phyloP scores from a whole-genome alignment of 1,139 yeast species.

The Williopsis jadinii region DNA sequence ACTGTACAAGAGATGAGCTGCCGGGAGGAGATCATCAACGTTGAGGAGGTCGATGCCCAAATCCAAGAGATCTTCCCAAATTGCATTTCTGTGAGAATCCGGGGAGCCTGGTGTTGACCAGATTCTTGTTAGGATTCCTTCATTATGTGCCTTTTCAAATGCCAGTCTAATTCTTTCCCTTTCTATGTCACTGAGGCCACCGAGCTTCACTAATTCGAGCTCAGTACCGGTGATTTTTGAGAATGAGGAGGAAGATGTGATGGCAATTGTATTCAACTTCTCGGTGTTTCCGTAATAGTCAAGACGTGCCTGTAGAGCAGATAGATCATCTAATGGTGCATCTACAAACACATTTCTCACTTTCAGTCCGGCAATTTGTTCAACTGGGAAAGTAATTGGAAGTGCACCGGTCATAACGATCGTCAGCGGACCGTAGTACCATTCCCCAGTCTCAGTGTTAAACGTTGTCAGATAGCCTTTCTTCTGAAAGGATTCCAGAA shows the following conservation, averaged over 20 bases:
- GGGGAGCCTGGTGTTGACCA: constrained; percentile 35
- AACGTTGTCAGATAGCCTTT: constrained; percentile 30
- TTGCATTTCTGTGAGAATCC: neutral
- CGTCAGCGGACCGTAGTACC: constrained; percentile 28
- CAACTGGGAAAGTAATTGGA: constrained; percentile 29
- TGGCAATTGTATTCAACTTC: neutral
- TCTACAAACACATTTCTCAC: constrained; percentile 26
- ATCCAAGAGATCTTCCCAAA: neutral
- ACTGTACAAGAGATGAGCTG: no score
- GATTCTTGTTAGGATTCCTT: constrained; percentile 35
- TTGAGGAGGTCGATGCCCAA: neutral
- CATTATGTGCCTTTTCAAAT: constrained; percentile 30
- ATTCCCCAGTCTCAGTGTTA: constrained; percentile 20
- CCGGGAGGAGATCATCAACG: neutral
- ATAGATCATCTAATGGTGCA: constrained; percentile 22
- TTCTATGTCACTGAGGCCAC: no score
- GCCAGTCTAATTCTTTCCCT: constrained; percentile 14
- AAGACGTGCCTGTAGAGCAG: neutral
- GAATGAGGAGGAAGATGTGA: neutral
- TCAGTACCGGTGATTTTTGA: no score
- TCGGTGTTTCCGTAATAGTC: neutral
- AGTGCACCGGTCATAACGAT: constrained; percentile 5
- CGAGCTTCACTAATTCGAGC: no score
- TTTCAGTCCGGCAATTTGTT: constrained; percentile 11
- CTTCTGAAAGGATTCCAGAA: constrained; percentile 29